phyloP scores from a whole-genome alignment of 257 asterid species.

The Nicotiana knightiana region DNA sequence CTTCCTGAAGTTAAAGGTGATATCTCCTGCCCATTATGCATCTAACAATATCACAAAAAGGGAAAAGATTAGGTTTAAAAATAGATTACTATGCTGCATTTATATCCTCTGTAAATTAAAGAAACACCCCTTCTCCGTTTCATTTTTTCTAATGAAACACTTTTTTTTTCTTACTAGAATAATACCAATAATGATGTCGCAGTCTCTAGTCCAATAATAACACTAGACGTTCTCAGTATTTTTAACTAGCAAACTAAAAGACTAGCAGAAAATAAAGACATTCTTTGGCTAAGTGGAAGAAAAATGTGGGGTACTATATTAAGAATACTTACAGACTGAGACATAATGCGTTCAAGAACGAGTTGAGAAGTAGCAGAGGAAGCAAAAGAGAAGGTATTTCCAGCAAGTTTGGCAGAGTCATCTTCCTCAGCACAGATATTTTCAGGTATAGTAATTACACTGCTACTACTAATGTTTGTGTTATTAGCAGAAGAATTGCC shows the following conservation, averaged over 20 bases:
- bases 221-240: background rate
- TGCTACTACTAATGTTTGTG: background rate
- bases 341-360: constrained; percentile 92
- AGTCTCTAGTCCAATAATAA: background rate
- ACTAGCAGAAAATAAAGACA: too few species aligned
- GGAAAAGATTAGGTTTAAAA: background rate
- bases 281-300: background rate
- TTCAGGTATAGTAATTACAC: constrained; percentile 39
- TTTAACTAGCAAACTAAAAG: background rate
- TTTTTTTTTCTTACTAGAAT: too few species aligned
- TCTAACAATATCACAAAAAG: background rate
- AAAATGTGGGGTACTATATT: background rate
- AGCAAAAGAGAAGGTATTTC: constrained; percentile 87
- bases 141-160: background rate
- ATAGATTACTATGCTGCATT: too few species aligned
- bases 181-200: background rate
- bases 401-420: constrained; percentile 57
- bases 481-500: background rate
- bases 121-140: too few species aligned
- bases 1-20: constrained; percentile 97
- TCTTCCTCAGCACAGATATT: constrained; percentile 46
- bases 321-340: constrained; percentile 67
- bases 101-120: background rate
- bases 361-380: constrained; percentile 98
- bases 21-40: constrained; percentile 52